phyloP scores from a whole-genome alignment of 192 early-diverging fungal species.

The Entomortierella chlamydospora region DNA sequence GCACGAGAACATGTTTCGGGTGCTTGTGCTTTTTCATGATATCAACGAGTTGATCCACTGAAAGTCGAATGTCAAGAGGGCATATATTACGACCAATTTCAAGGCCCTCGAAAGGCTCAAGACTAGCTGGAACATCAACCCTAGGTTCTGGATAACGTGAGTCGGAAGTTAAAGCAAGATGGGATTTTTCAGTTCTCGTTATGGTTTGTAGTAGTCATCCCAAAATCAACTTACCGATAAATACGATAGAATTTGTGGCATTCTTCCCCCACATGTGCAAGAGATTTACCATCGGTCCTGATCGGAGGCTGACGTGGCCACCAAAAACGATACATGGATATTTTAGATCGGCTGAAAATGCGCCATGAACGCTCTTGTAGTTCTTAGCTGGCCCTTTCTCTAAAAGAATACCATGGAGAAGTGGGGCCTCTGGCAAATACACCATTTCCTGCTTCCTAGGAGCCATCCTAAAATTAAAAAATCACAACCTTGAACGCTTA shows the following conservation, averaged over 20 bases:
- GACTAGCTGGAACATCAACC: conserved; percentile 38
- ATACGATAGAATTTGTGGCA: conserved; percentile 58
- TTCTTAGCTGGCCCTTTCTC: conserved; percentile 55
- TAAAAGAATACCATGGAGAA: conserved; percentile 63
- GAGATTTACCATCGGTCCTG: conserved; percentile 58
- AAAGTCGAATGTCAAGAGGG: conserved; percentile 52
- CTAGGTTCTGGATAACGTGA: conserved; percentile 35
- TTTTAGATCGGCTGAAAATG: conserved; percentile 50
- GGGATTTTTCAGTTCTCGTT: neutral
- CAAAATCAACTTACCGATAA: conserved; percentile 60
- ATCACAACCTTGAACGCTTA: too few species aligned
- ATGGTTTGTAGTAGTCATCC: neutral
- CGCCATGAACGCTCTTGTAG: conserved; percentile 53
- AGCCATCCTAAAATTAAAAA: conserved; percentile 63
- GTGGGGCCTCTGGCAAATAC: conserved; percentile 71
- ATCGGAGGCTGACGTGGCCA: conserved; percentile 58
- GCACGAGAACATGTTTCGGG: conserved; percentile 53
- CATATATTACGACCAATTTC: conserved; percentile 41
- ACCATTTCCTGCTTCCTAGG: conserved; percentile 71
- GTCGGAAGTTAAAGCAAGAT: neutral
- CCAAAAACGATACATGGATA: conserved; percentile 75
- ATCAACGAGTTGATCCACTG: conserved; percentile 42
- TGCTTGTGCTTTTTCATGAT: conserved; percentile 40
- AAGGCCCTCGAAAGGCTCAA: conserved; percentile 51
- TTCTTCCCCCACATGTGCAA: conserved; percentile 61